Conservation (phyloP, 345 rosid genomes). For the Salix brachista region DNA sequence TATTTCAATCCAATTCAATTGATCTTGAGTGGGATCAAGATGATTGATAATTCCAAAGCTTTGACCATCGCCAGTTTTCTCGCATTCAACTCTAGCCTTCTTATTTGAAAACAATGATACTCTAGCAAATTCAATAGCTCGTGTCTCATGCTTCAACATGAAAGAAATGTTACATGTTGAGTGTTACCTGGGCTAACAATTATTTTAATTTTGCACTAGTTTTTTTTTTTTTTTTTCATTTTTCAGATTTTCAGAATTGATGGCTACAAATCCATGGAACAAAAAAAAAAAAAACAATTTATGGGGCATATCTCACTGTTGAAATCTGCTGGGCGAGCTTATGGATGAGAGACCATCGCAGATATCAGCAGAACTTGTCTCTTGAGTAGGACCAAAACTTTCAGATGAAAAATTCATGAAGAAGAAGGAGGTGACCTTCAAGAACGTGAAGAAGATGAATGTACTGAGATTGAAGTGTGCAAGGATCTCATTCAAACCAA, state of each 20-base stretch:
- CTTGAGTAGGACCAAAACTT: constrained; percentile 17
- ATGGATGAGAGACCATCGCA: constrained; percentile 50
- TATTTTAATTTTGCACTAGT: no score
- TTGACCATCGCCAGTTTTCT: no score
- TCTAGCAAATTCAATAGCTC: no score
- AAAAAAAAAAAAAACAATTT: constrained; percentile 17
- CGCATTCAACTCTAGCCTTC: no score
- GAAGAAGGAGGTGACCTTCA: constrained; percentile 5
- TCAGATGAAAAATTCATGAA: constrained; percentile 3
- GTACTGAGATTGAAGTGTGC: constrained; percentile 34
- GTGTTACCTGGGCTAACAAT: constrained; percentile 28
- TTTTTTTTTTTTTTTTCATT: background rate
- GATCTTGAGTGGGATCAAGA: no score
- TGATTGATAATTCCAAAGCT: no score
- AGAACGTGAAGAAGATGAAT: constrained; percentile 42
- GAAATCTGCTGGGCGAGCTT: constrained; percentile 33
- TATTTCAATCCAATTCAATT: no score
- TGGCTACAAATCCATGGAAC: constrained; percentile 43
- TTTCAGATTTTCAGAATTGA: constrained; percentile 38
- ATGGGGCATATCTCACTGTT: constrained; percentile 41
- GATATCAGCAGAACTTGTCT: constrained; percentile 16
- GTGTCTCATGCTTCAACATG: constrained; percentile 12
- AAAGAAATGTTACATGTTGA: constrained; percentile 19
- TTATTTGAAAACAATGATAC: no score
- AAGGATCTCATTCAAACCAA: no score